Base-by-base conservation (phyloP, 495 filamentous ascomycete genomes). In the Hyaloscypha hepaticicola region DNA sequence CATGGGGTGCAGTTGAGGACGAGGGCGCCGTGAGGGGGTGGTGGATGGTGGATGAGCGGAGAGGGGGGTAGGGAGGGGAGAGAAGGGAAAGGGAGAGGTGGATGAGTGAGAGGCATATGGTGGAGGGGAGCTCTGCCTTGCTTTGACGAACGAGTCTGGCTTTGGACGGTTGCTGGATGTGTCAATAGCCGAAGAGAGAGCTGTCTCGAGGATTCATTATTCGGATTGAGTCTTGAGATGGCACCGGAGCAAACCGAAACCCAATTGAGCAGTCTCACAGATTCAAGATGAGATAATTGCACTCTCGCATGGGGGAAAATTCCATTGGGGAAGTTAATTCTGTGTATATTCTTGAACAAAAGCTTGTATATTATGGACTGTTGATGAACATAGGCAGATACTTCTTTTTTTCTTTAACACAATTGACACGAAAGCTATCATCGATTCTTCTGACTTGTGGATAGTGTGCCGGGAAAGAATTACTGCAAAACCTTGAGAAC, bases 1-100 rank as follows among this genome's bases (percentile, higher is more conserved):
- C 89, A 92, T 76, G 89, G 89, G 25, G 78, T 92, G 34, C 88
- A 90, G 77, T 75, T 92, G 65, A 85, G 78, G 77, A 92, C 89
- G 7, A 79, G 75, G 66, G 76, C 65, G 25, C 66, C 69, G 19
- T 68, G 52, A 63, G 22, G 50, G 29, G n/a, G n/a, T n/a, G n/a
- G n/a, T n/a, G n/a, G n/a, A n/a, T 52, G 14, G 49, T 11, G 49
- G 49, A 45, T 8, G 38, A 8, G 52, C 3, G 38, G 25, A 28
- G 56, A n/a, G n/a, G n/a, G n/a, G n/a, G n/a, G n/a, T n/a, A n/a
- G n/a, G 48, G 51, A 56, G 48, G n/a, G 25, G 29, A 49, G 7
- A 22, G 19, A 34, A 19, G 24, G 21, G n/a, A n/a, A 22, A 14
- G 22, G 34, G 52, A 19, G 38, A 11, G 38, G 38, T 5, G 38